Percentiles rank a stretch among this genome's conserved stretches.
Conservation (phyloP, 2,329 filamentous ascomycete species). For the Monosporascus sp. region DNA sequence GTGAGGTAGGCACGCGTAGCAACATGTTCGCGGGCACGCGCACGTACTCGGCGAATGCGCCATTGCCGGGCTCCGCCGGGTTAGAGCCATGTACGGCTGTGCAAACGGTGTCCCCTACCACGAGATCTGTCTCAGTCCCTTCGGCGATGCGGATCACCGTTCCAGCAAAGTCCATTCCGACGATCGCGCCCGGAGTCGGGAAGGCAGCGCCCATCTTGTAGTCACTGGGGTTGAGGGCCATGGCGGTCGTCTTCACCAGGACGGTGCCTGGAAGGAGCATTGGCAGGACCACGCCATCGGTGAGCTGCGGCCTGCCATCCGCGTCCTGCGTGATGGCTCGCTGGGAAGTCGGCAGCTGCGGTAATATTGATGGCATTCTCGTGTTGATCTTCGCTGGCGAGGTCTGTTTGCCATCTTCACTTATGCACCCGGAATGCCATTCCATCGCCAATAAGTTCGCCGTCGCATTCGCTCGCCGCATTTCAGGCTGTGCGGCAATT, state of each 20-base stretch:
- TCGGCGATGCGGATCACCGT: neutral
- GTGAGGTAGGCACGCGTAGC: neutral
- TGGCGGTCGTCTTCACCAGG: neutral
- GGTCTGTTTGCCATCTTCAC: too few relatives aligned
- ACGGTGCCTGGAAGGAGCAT: neutral
- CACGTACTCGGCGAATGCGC: slow-evolving; percentile 1
- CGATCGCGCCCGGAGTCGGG: neutral
- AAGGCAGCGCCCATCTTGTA: neutral
- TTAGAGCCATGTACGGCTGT: neutral
- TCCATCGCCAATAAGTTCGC: too few relatives aligned
- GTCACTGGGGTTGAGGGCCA: neutral
- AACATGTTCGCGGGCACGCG: neutral
- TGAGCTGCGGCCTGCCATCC: too few relatives aligned
- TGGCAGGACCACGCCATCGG: too few relatives aligned
- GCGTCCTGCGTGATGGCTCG: too few relatives aligned
- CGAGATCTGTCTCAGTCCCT: too few relatives aligned
- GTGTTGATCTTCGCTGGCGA: too few relatives aligned
- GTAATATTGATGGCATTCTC: too few relatives aligned
- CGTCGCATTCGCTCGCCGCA: too few relatives aligned
- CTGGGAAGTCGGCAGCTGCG: too few relatives aligned
- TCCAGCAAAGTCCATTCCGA: neutral
- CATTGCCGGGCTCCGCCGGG: neutral
- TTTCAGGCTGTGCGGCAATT: too few relatives aligned
- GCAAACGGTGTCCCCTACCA: neutral
- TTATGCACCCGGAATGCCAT: too few relatives aligned